A percentile compares a stretch with the other conserved stretches of the same genome.
phyloP scores from a whole-genome alignment of 768 basidiomycete species.

The Russula sp. region DNA sequence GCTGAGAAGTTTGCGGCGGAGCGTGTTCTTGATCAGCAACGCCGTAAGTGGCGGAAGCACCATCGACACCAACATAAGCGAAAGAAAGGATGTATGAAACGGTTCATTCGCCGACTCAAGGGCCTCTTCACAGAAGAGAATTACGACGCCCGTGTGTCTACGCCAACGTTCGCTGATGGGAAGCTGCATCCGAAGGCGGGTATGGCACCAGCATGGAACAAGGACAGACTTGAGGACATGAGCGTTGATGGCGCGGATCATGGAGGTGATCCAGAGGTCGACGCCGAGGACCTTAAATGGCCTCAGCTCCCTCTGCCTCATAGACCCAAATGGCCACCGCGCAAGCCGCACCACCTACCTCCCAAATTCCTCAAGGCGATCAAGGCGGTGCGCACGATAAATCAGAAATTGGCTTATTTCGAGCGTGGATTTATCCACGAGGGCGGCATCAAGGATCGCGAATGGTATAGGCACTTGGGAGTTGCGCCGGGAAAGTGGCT shows the following conservation, averaged over 20 bases:
- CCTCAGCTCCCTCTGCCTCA: background rate
- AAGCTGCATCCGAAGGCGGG: background rate
- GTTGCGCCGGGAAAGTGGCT: constrained; percentile 86
- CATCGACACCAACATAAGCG: background rate
- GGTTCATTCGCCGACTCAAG: constrained; percentile 1
- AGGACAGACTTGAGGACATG: background rate
- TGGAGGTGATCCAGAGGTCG: background rate
- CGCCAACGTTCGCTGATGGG: background rate
- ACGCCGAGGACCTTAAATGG: background rate
- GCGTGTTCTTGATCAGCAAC: background rate
- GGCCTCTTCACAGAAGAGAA: background rate
- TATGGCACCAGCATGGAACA: background rate
- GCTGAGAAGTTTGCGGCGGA: constrained; percentile 17
- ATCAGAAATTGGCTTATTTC: constrained; percentile 61
- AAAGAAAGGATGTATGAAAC: background rate
- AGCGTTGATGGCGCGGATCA: background rate
- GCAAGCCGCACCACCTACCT: constrained; percentile 20
- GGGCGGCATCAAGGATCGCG: constrained; percentile 67
- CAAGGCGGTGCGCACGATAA: constrained; percentile 49
- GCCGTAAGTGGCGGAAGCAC: constrained; percentile 5
- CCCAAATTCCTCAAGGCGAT: constrained; percentile 48
- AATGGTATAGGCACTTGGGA: constrained; percentile 82
- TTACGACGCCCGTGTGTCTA: background rate
- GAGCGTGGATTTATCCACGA: constrained; percentile 77
- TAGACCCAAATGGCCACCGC: constrained; percentile 12